phyloP scores from a whole-genome alignment of 1,139 yeast genomes.

The Candida glucosophila region DNA sequence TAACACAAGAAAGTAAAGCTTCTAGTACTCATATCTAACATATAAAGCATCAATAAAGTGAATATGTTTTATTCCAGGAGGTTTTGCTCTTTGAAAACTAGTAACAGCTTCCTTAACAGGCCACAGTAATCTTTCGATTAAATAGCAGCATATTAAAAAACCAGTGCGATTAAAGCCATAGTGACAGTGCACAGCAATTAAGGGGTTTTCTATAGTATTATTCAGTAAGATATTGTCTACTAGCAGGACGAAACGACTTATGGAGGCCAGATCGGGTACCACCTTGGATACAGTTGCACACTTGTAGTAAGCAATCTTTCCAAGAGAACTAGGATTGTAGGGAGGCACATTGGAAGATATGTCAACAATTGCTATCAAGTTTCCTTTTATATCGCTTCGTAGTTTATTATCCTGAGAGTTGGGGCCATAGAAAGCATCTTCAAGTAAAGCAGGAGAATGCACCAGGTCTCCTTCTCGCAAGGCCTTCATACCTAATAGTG shows the following conservation, averaged over 20 bases:
- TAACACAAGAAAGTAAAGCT: no score
- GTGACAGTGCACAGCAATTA: conserved; percentile 69
- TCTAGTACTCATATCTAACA: conserved; percentile 43
- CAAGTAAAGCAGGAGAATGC: conserved; percentile 55
- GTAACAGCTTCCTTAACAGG: conserved; percentile 55
- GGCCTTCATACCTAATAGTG: conserved; percentile 68
- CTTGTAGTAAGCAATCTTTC: conserved; percentile 50
- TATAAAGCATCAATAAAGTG: conserved; percentile 71
- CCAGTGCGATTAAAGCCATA: conserved; percentile 81
- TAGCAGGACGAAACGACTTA: conserved; percentile 46
- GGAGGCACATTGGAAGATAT: conserved; percentile 75
- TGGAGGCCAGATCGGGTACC: conserved; percentile 59
- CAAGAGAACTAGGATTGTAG: conserved; percentile 53
- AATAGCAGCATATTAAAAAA: conserved; percentile 60
- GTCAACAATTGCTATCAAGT: conserved; percentile 53
- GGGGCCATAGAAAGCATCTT: conserved; percentile 29
- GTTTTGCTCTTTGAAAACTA: conserved; percentile 49
- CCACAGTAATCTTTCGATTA: conserved; percentile 55
- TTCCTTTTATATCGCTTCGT: conserved; percentile 20
- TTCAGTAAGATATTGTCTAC: conserved; percentile 39
- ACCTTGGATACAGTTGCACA: conserved; percentile 75
- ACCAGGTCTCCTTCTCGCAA: conserved; percentile 52
- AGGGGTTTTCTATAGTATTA: conserved; percentile 19
- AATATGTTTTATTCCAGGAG: conserved; percentile 72
- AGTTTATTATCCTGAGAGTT: conserved; percentile 18